Conservation (phyloP, 305 asterid species). For the Fraxinus greggii region DNA sequence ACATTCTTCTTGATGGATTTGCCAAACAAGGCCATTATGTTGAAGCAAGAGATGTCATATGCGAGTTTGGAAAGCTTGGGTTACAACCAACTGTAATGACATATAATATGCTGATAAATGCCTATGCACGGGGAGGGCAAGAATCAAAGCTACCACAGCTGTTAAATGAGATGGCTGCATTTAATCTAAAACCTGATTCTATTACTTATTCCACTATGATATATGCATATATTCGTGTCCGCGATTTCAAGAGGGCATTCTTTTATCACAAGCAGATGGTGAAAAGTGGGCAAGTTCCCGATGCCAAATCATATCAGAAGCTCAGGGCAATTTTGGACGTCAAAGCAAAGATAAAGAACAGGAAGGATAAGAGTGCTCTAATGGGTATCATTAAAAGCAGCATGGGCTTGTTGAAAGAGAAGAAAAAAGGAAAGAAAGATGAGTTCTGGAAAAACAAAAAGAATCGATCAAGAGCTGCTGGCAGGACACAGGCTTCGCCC, state of each 20-base stretch:
- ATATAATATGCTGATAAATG: slow-evolving; percentile 87
- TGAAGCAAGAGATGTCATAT: slow-evolving; percentile 76
- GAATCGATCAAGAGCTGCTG: slow-evolving; percentile 37
- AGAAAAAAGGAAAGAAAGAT: slow-evolving; percentile 72
- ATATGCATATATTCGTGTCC: slow-evolving; percentile 81
- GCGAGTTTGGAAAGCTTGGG: slow-evolving; percentile 80
- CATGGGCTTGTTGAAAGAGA: slow-evolving; percentile 62
- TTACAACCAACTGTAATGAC: slow-evolving; percentile 83
- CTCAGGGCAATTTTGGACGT: slow-evolving; percentile 71
- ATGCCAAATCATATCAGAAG: slow-evolving; percentile 70
- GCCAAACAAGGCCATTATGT: slow-evolving; percentile 77
- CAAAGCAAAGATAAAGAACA: slow-evolving; percentile 72
- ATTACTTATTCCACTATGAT: slow-evolving; percentile 87
- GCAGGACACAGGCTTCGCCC: slow-evolving; percentile 27
- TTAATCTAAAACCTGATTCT: slow-evolving; percentile 76
- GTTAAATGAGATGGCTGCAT: slow-evolving; percentile 80
- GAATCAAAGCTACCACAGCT: slow-evolving; percentile 83
- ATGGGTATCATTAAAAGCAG: slow-evolving; percentile 80
- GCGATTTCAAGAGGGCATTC: slow-evolving; percentile 91
- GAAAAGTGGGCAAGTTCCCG: slow-evolving; percentile 78
- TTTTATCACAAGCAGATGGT: slow-evolving; percentile 89
- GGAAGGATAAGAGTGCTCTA: slow-evolving; percentile 81
- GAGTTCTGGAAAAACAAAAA: slow-evolving; percentile 82
- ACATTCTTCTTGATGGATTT: slow-evolving; percentile 80
- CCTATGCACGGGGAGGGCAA: slow-evolving; percentile 84